phyloP scores from a whole-genome alignment of 1,284 basidiomycete genomes.

The Nidula niveotomentosa region DNA sequence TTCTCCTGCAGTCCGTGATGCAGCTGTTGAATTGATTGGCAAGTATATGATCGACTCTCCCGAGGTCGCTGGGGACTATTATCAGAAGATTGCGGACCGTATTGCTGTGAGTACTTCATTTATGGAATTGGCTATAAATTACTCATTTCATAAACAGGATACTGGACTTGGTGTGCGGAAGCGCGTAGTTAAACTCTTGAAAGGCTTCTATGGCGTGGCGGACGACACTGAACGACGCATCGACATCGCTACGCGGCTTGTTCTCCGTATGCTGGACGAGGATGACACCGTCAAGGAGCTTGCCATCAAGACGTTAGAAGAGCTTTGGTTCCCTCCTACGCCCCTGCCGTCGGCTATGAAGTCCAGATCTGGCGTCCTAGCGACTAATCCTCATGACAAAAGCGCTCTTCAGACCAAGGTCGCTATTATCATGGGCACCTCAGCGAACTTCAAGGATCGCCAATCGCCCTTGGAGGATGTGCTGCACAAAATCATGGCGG shows the following conservation, averaged over 20 bases:
- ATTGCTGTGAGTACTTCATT: conserved; percentile 65
- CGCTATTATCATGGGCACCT: conserved; percentile 82
- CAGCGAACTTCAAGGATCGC: conserved; percentile 78
- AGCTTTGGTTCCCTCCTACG: conserved; percentile 76
- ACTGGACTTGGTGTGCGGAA: conserved; percentile 92
- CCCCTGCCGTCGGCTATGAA: conserved; percentile 31
- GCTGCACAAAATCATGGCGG: conserved; percentile 75
- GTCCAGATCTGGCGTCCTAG: conserved; percentile 24
- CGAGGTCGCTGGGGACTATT: conserved; percentile 83
- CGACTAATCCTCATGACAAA: conserved; percentile 42
- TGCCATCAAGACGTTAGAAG: conserved; percentile 84
- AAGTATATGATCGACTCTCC: conserved; percentile 92
- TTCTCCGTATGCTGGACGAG: conserved; percentile 86
- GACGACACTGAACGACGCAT: conserved; percentile 60
- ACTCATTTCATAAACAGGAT: conserved; percentile 52
- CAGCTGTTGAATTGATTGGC: conserved; percentile 93
- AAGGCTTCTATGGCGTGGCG: conserved; percentile 74
- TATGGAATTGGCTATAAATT: conserved; percentile 1
- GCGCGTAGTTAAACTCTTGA: conserved; percentile 92
- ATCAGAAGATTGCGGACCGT: conserved; percentile 81
- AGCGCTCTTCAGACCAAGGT: conserved; percentile 58
- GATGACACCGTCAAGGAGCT: conserved; percentile 93
- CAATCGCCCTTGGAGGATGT: conserved; percentile 85
- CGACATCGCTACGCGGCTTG: conserved; percentile 84
- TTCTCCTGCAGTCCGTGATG: conserved; percentile 93